phyloP scores from a whole-genome alignment of 139 green algal species.

The Chlamydomonas sphaeroides region DNA sequence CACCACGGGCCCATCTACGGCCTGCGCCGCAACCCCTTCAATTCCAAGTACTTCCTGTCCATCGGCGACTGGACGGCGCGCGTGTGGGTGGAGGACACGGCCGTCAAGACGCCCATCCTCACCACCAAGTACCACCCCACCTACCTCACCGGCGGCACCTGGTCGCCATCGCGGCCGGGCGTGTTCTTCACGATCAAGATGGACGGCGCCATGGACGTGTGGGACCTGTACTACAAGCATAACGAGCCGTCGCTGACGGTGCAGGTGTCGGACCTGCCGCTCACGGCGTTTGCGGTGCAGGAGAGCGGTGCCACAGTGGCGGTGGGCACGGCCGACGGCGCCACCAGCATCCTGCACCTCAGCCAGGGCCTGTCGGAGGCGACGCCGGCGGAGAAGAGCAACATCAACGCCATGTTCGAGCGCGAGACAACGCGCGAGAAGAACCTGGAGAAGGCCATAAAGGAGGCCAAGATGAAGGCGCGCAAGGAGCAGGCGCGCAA shows the following conservation, averaged over 20 bases:
- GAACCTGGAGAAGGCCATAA: conserved; percentile 91
- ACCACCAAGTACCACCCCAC: conserved; percentile 81
- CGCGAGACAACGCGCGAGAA: conserved; percentile 83
- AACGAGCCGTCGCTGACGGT: conserved; percentile 87
- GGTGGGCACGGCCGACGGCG: conserved; percentile 79
- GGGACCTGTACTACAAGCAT: conserved; percentile 95
- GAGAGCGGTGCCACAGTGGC: conserved; percentile 71
- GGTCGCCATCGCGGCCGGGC: conserved; percentile 75
- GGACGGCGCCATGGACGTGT: conserved; percentile 87
- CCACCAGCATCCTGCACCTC: conserved; percentile 79
- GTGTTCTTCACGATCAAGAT: conserved; percentile 89
- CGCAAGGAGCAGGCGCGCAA: conserved; percentile 79
- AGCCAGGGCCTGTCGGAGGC: conserved; percentile 75
- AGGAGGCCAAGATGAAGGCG: conserved; percentile 87
- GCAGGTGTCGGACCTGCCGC: conserved; percentile 68
- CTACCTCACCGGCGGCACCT: conserved; percentile 85
- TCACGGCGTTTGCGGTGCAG: conserved; percentile 78
- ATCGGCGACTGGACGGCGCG: conserved; percentile 92
- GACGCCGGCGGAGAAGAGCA: conserved; percentile 85
- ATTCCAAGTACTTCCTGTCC: conserved; percentile 93
- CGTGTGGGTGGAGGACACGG: conserved; percentile 91
- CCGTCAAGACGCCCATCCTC: conserved; percentile 86
- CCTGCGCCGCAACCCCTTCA: conserved; percentile 87
- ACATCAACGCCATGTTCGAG: conserved; percentile 78
- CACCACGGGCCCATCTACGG: conserved; percentile 89